Percentiles rank a stretch among this genome's conserved stretches.
phyloP scores from a whole-genome alignment of 192 early-diverging fungal species.

The Backusella westeae region DNA sequence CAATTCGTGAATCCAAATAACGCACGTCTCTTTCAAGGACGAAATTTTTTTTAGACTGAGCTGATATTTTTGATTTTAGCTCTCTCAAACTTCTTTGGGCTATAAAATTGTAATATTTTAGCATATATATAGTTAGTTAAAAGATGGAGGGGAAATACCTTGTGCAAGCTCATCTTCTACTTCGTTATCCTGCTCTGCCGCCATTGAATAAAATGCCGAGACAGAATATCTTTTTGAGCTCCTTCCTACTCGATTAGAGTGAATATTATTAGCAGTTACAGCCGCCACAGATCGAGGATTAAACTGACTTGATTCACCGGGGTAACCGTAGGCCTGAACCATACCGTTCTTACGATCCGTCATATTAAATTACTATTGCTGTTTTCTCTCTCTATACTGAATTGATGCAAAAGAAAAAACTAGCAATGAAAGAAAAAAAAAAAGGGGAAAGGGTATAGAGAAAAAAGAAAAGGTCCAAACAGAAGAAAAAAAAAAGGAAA shows the following conservation, averaged over 20 bases:
- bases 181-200: conserved; percentile 92
- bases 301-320: conserved; percentile 18
- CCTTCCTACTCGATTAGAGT: conserved; percentile 26
- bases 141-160: conserved; percentile 44
- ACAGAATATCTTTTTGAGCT: conserved; percentile 70
- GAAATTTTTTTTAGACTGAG: conserved; percentile 97
- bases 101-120: conserved; percentile 21
- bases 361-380: conserved; percentile 15
- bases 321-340: conserved; percentile 41
- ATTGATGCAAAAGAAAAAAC: not conserved
- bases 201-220: conserved; percentile 77
- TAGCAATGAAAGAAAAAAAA: not conserved
- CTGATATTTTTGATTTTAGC: conserved; percentile 88
- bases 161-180: conserved; percentile 93
- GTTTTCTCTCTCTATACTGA: not conserved
- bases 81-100: conserved; percentile 87
- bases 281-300: conserved; percentile 38
- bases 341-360: conserved; percentile 37
- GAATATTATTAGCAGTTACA: conserved; percentile 35
- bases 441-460: not conserved
- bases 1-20: conserved; percentile 90
- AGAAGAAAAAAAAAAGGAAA: not conserved
- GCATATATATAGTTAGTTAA: not conserved
- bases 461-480: not conserved
- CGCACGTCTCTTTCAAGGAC: conserved; percentile 92